These are phyloP conservation scores for Whalleya microplaca DNA, from an alignment of 2,329 filamentous ascomycete genomes.

Conservation along the genomic window DNA sequence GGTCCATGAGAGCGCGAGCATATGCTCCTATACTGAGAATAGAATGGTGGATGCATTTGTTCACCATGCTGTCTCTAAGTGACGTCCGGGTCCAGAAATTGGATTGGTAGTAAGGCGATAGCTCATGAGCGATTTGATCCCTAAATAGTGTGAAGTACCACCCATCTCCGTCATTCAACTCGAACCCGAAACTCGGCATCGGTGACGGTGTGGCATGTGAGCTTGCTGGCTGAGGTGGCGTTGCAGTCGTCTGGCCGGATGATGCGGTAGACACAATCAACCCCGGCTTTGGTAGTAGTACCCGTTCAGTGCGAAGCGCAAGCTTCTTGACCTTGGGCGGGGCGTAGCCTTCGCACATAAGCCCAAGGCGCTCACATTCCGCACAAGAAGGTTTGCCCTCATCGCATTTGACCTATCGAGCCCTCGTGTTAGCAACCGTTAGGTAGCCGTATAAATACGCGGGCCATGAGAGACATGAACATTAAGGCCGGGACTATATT, in stretches of 20 bases:
- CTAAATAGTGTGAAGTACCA: conserved; percentile 34
- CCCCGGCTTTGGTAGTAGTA: conserved; percentile 26
- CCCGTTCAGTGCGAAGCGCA: conserved; percentile 18
- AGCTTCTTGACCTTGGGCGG: conserved; percentile 20
- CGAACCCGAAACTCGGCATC: conserved; percentile 24
- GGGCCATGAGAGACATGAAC: too few relatives aligned
- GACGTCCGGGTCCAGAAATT: conserved; percentile 31
- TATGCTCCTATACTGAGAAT: conserved; percentile 35
- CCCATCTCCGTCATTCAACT: conserved; percentile 25
- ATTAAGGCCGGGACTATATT: too few relatives aligned
- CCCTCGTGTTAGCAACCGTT: conserved; percentile 6
- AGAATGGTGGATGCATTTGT: conserved; percentile 31
- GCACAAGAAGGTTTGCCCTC: conserved; percentile 36
- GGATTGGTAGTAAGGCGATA: conserved; percentile 28
- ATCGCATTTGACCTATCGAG: conserved; percentile 33
- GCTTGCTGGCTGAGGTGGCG: conserved; percentile 5
- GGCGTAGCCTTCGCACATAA: conserved; percentile 38
- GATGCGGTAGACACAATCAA: conserved; percentile 4
- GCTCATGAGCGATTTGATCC: conserved; percentile 26
- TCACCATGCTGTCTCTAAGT: conserved; percentile 30
- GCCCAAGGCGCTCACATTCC: conserved; percentile 36
- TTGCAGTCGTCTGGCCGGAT: conserved; percentile 1
- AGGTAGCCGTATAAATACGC: too few relatives aligned
- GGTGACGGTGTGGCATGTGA: conserved; percentile 8
- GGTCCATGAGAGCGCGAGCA: conserved; percentile 31